Conservation (phyloP, 2,329 filamentous ascomycete genomes). For the Allantophomopsis cytisporea region DNA sequence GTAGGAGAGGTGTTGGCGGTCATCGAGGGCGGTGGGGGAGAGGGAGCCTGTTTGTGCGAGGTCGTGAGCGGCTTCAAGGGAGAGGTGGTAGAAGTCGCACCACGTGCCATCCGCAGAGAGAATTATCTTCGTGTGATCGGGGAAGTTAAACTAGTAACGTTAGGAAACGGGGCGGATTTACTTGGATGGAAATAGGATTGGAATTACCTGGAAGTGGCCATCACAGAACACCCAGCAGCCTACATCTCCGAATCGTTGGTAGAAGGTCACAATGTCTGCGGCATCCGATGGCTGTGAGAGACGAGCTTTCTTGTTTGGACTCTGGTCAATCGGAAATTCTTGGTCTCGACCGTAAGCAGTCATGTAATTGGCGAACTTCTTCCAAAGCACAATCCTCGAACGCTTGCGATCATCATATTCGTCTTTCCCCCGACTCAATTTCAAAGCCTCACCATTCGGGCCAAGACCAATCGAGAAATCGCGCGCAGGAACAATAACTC, state of each 20-base stretch:
- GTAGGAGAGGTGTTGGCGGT: slow-evolving; percentile 58
- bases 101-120: slow-evolving; percentile 61
- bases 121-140: slow-evolving; percentile 77
- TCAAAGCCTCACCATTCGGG: slow-evolving; percentile 44
- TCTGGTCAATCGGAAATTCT: slow-evolving; percentile 33
- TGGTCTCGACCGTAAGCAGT: slow-evolving; percentile 62
- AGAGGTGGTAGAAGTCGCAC: slow-evolving; percentile 67
- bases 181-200: slow-evolving; percentile 6
- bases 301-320: slow-evolving; percentile 19
- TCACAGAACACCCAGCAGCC: slow-evolving; percentile 74
- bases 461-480: slow-evolving; percentile 42
- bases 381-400: slow-evolving; percentile 54
- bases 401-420: slow-evolving; percentile 52
- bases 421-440: slow-evolving; percentile 47
- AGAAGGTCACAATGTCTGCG: slow-evolving; percentile 59
- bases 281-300: slow-evolving; percentile 1
- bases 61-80: slow-evolving; percentile 53
- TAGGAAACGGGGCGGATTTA: slow-evolving; percentile 3
- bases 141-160: slow-evolving; percentile 60
- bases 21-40: slow-evolving; percentile 54
- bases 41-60: slow-evolving; percentile 54
- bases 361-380: slow-evolving; percentile 66
- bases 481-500: slow-evolving; percentile 50
- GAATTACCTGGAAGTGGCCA: slow-evolving; percentile 57
- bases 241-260: slow-evolving; percentile 69